Percentiles rank a stretch among this genome's conserved stretches.
These are phyloP conservation scores for Chaetomium sp. DNA, from an alignment of 2,329 filamentous ascomycete species.

Conservation along the genomic window DNA sequence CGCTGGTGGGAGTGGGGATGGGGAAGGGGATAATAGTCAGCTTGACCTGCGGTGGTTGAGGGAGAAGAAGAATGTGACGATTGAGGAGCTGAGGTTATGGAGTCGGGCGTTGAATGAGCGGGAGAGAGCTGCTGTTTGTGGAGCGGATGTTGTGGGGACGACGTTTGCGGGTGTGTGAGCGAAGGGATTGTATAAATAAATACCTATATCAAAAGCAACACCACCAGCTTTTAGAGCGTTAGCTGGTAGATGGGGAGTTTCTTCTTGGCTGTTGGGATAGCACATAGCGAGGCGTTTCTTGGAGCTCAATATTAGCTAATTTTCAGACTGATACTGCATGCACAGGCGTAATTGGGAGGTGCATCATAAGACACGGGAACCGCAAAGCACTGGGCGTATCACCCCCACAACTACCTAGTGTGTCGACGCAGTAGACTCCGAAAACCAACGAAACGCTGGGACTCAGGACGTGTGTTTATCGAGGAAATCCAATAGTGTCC, in stretches of 20 bases:
- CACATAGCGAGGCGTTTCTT: conserved; percentile 9
- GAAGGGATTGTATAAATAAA: background rate
- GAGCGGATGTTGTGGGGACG: conserved; percentile 24
- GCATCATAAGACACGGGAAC: too few relatives aligned
- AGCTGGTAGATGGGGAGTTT: background rate
- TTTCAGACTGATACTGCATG: conserved; percentile 1
- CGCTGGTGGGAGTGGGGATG: conserved; percentile 15
- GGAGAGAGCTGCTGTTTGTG: conserved; percentile 26
- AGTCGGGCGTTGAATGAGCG: conserved; percentile 20
- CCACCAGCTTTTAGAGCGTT: too few relatives aligned
- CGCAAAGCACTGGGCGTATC: too few relatives aligned
- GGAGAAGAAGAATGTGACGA: conserved; percentile 22
- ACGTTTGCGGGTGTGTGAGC: conserved; percentile 27
- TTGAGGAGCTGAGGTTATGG: conserved; percentile 28
- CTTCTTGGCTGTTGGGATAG: background rate
- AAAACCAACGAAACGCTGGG: too few relatives aligned
- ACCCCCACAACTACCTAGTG: too few relatives aligned
- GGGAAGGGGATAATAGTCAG: background rate
- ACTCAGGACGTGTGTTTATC: too few relatives aligned
- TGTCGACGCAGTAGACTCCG: too few relatives aligned
- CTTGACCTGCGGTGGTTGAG: conserved; percentile 21
- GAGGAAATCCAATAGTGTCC: too few relatives aligned
- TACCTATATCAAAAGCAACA: background rate
- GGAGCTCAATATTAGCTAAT: background rate
- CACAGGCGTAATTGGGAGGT: background rate